Evolutionary conservation across 1,139 yeast genomes (phyloP).

Genomic region (Entelexis paramagnoliae): DNA sequence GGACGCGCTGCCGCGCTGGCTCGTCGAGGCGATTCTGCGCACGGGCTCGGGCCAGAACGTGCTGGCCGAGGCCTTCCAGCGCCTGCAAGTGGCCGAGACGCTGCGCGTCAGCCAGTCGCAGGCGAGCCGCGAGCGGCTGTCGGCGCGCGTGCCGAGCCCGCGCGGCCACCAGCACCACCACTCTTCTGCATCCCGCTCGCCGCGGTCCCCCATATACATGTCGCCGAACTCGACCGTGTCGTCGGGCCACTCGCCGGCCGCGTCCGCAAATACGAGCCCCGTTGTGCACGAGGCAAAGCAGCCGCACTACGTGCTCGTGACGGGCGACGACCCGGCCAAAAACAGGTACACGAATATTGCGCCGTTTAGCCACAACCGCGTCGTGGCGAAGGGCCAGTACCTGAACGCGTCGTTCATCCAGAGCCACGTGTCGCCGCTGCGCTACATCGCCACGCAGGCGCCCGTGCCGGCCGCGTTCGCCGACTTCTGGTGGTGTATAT

Average conservation of each 20-base stretch:
- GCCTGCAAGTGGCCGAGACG: constrained; percentile 34
- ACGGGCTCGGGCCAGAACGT: constrained; percentile 27
- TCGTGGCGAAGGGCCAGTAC: constrained; percentile 43
- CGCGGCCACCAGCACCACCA: not conserved
- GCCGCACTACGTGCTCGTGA: constrained; percentile 41
- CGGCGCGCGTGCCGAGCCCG: constrained; percentile 5
- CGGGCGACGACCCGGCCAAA: constrained; percentile 61
- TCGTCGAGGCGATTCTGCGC: constrained; percentile 27
- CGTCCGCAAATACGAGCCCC: constrained; percentile 4
- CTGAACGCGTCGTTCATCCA: constrained; percentile 53
- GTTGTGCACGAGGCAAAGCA: not conserved
- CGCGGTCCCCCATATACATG: constrained; percentile 1
- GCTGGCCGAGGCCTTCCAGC: constrained; percentile 33
- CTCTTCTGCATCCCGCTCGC: not conserved
- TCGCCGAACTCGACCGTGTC: constrained; percentile 14
- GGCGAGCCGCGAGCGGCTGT: not conserved
- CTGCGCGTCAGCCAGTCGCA: constrained; percentile 23
- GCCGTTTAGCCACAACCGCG: constrained; percentile 76
- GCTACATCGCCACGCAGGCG: constrained; percentile 78
- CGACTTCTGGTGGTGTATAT: constrained; percentile 72
- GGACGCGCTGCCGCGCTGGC: constrained; percentile 32
- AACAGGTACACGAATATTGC: constrained; percentile 73
- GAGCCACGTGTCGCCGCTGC: constrained; percentile 29
- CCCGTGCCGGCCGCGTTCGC: constrained; percentile 66
- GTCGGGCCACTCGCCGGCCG: constrained; percentile 4